Conservation (phyloP, 306 rosid genomes). For the Glycine latifolia region DNA sequence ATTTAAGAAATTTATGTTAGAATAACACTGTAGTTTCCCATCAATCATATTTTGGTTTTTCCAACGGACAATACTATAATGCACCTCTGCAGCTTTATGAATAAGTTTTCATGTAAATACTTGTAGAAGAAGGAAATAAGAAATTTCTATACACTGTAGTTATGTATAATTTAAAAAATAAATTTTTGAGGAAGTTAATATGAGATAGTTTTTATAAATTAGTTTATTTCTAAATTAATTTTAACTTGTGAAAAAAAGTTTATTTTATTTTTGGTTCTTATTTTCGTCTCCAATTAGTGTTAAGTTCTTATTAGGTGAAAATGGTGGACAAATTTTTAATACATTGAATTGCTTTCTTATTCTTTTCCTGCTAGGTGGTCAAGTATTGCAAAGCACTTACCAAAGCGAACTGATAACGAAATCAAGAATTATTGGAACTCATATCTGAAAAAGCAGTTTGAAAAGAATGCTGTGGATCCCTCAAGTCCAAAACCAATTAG, state of each 20-base stretch:
- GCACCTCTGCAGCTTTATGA: neutral
- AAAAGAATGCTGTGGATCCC: neutral
- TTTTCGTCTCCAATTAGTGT: too few relatives aligned
- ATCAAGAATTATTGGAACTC: constrained; percentile 48
- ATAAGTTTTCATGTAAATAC: neutral
- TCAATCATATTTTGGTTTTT: constrained; percentile 6
- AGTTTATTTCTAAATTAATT: neutral
- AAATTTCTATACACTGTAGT: neutral
- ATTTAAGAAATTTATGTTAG: neutral
- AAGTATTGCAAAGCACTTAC: constrained; percentile 42
- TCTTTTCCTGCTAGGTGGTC: constrained; percentile 40
- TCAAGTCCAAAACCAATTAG: constrained; percentile 16
- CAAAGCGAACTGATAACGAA: constrained; percentile 41
- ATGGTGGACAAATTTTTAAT: neutral
- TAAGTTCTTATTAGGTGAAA: neutral
- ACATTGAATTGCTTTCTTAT: neutral
- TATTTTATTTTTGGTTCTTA: neutral
- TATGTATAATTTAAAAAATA: too few relatives aligned
- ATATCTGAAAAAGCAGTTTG: constrained; percentile 8
- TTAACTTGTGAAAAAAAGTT: neutral
- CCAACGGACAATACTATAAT: neutral
- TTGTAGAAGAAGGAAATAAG: neutral
- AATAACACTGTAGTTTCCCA: neutral
- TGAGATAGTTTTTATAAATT: too few relatives aligned
- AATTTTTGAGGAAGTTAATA: too few relatives aligned